Evolutionary conservation across 2,329 filamentous ascomycete genomes (phyloP).

Genomic region (Fusarium virguliforme): DNA sequence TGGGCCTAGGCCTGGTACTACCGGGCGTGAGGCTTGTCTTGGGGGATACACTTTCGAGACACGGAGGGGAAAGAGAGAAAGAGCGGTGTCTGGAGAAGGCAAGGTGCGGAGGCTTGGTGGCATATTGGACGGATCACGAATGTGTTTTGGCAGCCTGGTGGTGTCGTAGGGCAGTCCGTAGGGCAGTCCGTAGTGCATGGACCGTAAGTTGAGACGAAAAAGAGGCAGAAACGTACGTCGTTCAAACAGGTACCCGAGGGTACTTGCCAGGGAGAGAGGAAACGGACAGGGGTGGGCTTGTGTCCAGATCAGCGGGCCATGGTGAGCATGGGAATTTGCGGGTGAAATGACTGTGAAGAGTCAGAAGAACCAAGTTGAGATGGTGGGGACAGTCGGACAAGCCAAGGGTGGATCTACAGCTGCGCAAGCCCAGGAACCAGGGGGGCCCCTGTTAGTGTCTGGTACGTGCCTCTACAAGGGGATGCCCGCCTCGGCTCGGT

Average conservation of each 20-base stretch:
- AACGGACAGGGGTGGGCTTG: slow-evolving; percentile 32
- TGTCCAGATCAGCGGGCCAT: slow-evolving; percentile 39
- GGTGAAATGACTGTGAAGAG: slow-evolving; percentile 36
- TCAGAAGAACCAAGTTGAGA: slow-evolving; percentile 22
- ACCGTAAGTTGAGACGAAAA: slow-evolving; percentile 24
- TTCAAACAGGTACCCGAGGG: slow-evolving; percentile 36
- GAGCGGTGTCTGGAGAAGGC: slow-evolving; percentile 23
- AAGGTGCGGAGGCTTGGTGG: slow-evolving; percentile 3
- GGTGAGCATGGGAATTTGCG: slow-evolving; percentile 38
- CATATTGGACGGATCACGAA: slow-evolving; percentile 12
- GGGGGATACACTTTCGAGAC: slow-evolving; percentile 16
- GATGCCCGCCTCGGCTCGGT: slow-evolving; percentile 42
- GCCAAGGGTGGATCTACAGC: slow-evolving; percentile 16
- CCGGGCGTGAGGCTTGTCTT: slow-evolving; percentile 11
- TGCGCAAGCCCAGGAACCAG: slow-evolving; percentile 26
- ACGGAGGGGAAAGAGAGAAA: slow-evolving; percentile 9
- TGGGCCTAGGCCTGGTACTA: slow-evolving; percentile 28
- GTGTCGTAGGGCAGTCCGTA: neutral
- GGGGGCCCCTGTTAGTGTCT: neutral
- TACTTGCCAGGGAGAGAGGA: slow-evolving; percentile 23
- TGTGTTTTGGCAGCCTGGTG: neutral
- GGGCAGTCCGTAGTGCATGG: neutral
- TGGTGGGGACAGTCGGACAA: neutral
- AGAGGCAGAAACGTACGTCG: slow-evolving; percentile 9
- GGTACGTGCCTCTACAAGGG: slow-evolving; percentile 24